Base-by-base conservation (phyloP, 768 basidiomycete genomes). In the Trametes elegans region DNA sequence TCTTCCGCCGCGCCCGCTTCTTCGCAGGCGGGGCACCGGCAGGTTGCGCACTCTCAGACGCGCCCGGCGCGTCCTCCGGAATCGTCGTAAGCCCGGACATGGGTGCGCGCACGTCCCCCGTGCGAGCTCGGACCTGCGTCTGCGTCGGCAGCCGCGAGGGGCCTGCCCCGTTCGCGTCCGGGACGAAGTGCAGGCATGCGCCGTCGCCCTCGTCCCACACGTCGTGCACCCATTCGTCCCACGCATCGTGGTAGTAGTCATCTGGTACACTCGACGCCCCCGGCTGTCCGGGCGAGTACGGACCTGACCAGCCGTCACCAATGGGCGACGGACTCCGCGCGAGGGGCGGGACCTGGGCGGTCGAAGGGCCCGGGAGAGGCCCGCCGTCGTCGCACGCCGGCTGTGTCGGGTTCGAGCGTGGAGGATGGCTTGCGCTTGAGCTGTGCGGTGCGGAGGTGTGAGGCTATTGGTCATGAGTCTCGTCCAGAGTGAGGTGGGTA, bases 171-270 rank as follows among this genome's bases (percentile, higher is more conserved):
- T 32, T 35, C 31, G 24, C 21, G n/a, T 62, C 58, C 7, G 72
- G 70, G 42, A 72, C 68, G 55, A 68, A 74, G 65, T 73, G 72
- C 28, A 74, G 61, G 57, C 66, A 70, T 13, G 66, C 70, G 60
- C 66, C 67, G 55, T 72, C 69, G 51, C 46, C 46, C 46, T 43
- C 32, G 8, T 39, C 23, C 60, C 54, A 55, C 10, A 19, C 36
- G n/a, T 53, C 52, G 21, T 51, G 40, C n/a, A 47, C 32, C 47
- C 48, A 44, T 9, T 50, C 43, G 31, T 55, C 29, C 48, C 48
- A 35, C 10, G 48, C 36, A 29, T 56, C 39, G 3, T 61, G 32
- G 32, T 51, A 46, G 16, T 55, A 38, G 32, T 31, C 19, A 10
- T 36, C 38, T 7, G 39, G 24, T 23, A 26, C 27, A 31, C 34